These are phyloP conservation scores for Parietaria judaica DNA, from an alignment of 306 rosid genomes.

Conservation along the genomic window DNA sequence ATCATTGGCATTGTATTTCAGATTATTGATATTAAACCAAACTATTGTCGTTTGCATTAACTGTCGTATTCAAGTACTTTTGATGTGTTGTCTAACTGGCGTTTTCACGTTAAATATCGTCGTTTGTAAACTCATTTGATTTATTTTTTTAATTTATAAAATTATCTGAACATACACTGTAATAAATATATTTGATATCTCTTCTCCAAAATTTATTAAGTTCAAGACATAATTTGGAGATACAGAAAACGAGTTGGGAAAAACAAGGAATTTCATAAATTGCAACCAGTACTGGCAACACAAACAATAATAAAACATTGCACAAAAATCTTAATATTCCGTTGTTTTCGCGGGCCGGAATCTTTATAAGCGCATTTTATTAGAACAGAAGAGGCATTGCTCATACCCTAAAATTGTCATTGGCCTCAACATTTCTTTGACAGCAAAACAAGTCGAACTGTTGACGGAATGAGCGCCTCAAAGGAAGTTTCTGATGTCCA, in stretches of 20 bases:
- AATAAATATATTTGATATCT: no score
- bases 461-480: conserved; percentile 16
- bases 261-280: conserved; percentile 2
- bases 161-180: no score
- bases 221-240: neutral
- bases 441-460: conserved; percentile 11
- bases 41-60: no score
- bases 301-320: conserved; percentile 3
- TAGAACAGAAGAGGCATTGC: conserved; percentile 34
- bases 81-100: no score
- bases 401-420: conserved; percentile 29
- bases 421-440: conserved; percentile 23
- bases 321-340: conserved; percentile 19
- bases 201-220: no score
- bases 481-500: conserved; percentile 87
- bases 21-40: no score
- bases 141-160: no score
- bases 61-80: no score
- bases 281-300: conserved; percentile 16
- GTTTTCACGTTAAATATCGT: no score
- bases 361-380: conserved; percentile 42
- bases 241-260: neutral
- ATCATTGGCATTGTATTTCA: no score
- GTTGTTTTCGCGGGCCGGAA: conserved; percentile 30
- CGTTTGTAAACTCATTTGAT: no score